A percentile compares a stretch with the other conserved stretches of the same genome.
Conservation (phyloP, 2,329 filamentous ascomycete species). For the Fusarium haematococcum region DNA sequence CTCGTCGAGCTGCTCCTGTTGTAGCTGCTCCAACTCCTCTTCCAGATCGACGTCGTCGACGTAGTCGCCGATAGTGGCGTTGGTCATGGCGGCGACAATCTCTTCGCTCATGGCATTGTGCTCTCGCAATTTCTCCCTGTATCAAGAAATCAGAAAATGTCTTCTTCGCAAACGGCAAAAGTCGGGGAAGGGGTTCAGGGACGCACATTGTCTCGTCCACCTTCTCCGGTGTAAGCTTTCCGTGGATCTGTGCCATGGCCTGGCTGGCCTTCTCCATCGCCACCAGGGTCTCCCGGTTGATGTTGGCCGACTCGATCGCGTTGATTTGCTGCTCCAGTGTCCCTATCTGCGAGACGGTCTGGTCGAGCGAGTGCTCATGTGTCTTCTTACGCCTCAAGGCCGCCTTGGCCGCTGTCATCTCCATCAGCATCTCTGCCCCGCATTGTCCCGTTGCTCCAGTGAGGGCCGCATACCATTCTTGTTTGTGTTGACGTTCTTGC, state of each 20-base stretch:
- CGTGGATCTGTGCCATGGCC: constrained; percentile 95
- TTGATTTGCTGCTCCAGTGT: constrained; percentile 97
- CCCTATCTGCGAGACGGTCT: constrained; percentile 88
- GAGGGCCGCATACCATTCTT: constrained; percentile 79
- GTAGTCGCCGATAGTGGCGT: constrained; percentile 72
- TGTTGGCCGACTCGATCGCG: constrained; percentile 96
- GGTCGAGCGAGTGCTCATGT: constrained; percentile 90
- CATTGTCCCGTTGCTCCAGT: constrained; percentile 6
- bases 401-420: constrained; percentile 80
- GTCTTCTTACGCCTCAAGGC: constrained; percentile 95
- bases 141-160: constrained; percentile 46
- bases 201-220: constrained; percentile 95
- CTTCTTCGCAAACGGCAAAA: not conserved
- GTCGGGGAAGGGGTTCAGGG: not conserved
- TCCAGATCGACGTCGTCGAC: constrained; percentile 91
- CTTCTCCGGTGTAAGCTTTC: constrained; percentile 90
- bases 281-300: constrained; percentile 95
- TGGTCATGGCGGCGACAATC: constrained; percentile 87
- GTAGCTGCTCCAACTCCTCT: constrained; percentile 84
- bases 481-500: constrained; percentile 87
- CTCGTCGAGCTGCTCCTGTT: constrained; percentile 93
- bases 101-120: constrained; percentile 95
- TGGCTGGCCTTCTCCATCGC: constrained; percentile 92
- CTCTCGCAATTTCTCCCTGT: constrained; percentile 89
- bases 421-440: constrained; percentile 40